Conservation (phyloP, 805 yeast species). For the Saturnispora ahearnii region DNA sequence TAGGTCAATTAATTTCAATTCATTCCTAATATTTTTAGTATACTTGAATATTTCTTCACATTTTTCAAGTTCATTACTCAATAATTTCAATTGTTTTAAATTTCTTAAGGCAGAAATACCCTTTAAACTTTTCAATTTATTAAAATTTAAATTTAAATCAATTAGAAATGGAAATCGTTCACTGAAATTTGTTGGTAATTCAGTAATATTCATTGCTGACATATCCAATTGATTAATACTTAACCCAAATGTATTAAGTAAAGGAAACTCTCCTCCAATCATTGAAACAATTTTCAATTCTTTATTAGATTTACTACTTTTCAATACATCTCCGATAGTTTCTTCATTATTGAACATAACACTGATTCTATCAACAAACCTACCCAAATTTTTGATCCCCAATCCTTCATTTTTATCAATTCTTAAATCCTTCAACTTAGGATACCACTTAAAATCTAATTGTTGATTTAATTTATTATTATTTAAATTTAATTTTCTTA, state of each 20-base stretch:
- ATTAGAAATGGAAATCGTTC: constrained; percentile 37
- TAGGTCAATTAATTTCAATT: constrained; percentile 35
- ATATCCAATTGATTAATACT: constrained; percentile 34
- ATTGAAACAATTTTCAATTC: constrained; percentile 30
- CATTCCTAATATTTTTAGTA: constrained; percentile 23
- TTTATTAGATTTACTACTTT: constrained; percentile 14
- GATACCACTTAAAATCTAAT: constrained; percentile 27
- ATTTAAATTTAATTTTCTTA: constrained; percentile 10
- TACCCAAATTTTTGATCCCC: constrained; percentile 24
- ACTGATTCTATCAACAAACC: constrained; percentile 34
- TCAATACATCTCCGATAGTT: constrained; percentile 16
- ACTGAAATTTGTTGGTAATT: constrained; percentile 32
- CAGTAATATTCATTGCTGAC: constrained; percentile 38
- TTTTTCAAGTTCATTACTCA: constrained; percentile 37
- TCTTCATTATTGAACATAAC: constrained; percentile 29
- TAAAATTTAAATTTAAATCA: constrained; percentile 44
- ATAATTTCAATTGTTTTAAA: constrained; percentile 33
- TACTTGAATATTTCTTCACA: constrained; percentile 28
- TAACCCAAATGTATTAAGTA: constrained; percentile 11
- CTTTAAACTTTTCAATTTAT: constrained; percentile 29
- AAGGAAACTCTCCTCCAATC: constrained; percentile 19
- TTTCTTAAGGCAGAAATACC: constrained; percentile 29
- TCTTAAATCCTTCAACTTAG: constrained; percentile 34
- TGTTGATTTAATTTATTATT: constrained; percentile 3
- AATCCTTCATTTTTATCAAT: constrained; percentile 34